Base-by-base conservation (phyloP, 257 asterid genomes). In the Nicotiana tomentosiformis region DNA sequence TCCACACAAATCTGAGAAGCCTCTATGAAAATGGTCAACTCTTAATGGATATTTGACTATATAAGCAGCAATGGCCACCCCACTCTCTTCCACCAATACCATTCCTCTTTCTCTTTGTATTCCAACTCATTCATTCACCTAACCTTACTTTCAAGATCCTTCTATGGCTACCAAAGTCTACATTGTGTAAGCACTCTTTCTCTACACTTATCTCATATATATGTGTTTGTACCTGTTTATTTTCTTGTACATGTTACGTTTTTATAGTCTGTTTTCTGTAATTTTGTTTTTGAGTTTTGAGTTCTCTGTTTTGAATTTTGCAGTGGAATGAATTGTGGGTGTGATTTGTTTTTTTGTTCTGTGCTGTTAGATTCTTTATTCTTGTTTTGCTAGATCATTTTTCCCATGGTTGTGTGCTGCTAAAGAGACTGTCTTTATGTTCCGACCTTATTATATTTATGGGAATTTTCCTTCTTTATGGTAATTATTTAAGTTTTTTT, bases 131-230 rank as follows among this genome's bases (percentile, higher is more conserved):
- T 82, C 78, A 68, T 82, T 80, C 84, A 79, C 77, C 79, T 65
- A 88, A 66, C 84, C 53, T 16, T 23, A 4, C 37, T 81, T 4
- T 10, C 76, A 62, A 49, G 5, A 77, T 51, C 32, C 43, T 83
- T 82, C 87, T 87, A 91, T 91, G 95, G 92, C 95, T 1, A 74
- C 86, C 84, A 90, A 91, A 82, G 87, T 91, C n/a, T 88, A 91
- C 84, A 84, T 91, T 43, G 90, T 91, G 95, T 91, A 89, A 9
- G 95, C 68, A 30, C 35, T 53, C 61, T 65, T 29, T 82, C 10
- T 81, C n/a, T 69, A 5, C 49, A 65, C 53, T 10, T 69, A 5
- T 26, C 26, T 30, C 23, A 23, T 83, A 14, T 0, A 51, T 53
- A 76, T 49, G 10, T 43, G 51, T 43, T 8, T 43, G 11, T 8